Base-by-base conservation (phyloP, 2,329 filamentous ascomycete genomes). In the Fusarium coffeatum region DNA sequence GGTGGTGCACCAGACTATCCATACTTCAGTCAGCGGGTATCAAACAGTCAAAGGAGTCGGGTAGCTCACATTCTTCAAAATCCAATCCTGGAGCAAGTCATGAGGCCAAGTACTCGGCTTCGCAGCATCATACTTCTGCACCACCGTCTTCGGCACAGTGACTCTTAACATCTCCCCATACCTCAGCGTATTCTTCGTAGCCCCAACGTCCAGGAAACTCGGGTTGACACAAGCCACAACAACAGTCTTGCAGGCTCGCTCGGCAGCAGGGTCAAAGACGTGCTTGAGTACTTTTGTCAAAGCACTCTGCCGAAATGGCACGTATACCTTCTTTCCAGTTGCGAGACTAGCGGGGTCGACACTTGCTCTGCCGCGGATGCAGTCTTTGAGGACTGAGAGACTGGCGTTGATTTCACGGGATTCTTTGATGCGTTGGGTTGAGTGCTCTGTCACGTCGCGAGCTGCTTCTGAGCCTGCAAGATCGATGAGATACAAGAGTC, bases 301-400 rank as follows among this genome's bases (percentile, higher is more conserved):
- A 10, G 80, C 78, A 69, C 82, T 84, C 64, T 83, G 82, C 0
- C 83, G 79, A 66, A 84, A 85, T 0, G 84, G 84, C 0, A 86
- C 76, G 54, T 83, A 80, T 0, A 77, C 73, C 53, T 76, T 78
- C 69, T 79, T 81, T 6, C 60, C 64, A 72, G 10, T 57, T 23
- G 28, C 30, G 54, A 59, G 20, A 41, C 60, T 12, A 56, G 59
- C 22, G 20, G 74, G 73, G 45, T 84, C 80, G 1, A 78, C 69
- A 34, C 79, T 72, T 1, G 81, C 80, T 41, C 81, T 80, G 3
- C 81, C 83, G 2, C 84, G 80, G 51, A 87, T 87, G 59, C 84
- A 87, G 67, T 86, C 85, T 63, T 87, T 86, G 4, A 87, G 78
- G 0, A 83, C 79, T 0, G 83, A 85, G 1, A 86, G 78, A 62